These are phyloP conservation scores for Podila epicladia DNA, from an alignment of 192 early-diverging fungal genomes.

Conservation along the genomic window DNA sequence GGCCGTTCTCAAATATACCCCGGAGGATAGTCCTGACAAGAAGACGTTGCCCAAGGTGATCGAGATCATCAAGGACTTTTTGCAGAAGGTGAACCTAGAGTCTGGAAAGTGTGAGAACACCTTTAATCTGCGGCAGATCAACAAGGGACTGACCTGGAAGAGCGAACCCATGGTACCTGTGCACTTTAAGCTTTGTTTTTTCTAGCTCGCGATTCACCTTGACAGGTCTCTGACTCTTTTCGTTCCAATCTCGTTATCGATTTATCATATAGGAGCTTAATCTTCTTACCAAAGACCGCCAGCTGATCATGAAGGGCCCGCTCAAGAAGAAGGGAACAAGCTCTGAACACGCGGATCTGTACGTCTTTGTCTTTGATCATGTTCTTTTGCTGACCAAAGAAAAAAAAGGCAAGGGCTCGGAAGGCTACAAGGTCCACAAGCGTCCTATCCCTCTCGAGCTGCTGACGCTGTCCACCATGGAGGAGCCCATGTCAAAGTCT, in stretches of 20 bases:
- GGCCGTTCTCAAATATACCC: slow-evolving; percentile 86
- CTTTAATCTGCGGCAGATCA: slow-evolving; percentile 80
- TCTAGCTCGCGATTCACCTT: not conserved
- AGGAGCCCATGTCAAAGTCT: slow-evolving; percentile 42
- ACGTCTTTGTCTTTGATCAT: slow-evolving; percentile 91
- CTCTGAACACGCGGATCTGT: slow-evolving; percentile 71
- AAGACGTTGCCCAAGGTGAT: slow-evolving; percentile 78
- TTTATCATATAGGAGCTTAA: slow-evolving; percentile 68
- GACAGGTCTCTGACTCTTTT: not conserved
- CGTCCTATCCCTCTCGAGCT: slow-evolving; percentile 88
- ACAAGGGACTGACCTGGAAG: slow-evolving; percentile 73
- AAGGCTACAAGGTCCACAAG: slow-evolving; percentile 70
- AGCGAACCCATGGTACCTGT: slow-evolving; percentile 46
- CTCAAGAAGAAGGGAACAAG: slow-evolving; percentile 74
- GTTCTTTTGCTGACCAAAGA: slow-evolving; percentile 78
- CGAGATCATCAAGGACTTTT: slow-evolving; percentile 74
- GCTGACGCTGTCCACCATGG: slow-evolving; percentile 69
- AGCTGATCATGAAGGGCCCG: slow-evolving; percentile 82
- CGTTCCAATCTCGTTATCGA: not conserved
- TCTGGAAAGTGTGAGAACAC: slow-evolving; percentile 90
- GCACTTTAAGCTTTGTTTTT: not conserved
- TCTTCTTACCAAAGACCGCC: slow-evolving; percentile 73
- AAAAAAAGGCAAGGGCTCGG: slow-evolving; percentile 67
- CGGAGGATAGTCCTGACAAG: slow-evolving; percentile 81
- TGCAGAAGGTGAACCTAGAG: slow-evolving; percentile 84